These are phyloP conservation scores for Fusarium sp. DNA, from an alignment of 2,329 filamentous ascomycete species.

Conservation along the genomic window DNA sequence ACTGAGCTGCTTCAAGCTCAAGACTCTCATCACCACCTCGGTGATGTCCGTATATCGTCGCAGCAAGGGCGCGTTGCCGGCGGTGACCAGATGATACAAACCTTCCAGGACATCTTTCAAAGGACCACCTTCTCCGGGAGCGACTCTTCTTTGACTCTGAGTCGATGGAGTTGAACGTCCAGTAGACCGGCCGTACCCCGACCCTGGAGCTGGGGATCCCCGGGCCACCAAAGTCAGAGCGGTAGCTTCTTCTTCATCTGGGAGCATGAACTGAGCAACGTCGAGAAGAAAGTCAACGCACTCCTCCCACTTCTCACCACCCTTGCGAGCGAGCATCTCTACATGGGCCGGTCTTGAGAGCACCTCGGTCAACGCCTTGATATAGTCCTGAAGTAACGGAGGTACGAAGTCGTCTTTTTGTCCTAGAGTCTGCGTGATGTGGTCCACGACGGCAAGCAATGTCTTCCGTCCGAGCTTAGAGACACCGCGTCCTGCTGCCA, in stretches of 20 bases:
- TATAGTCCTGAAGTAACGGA: conserved; percentile 80
- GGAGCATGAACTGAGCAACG: conserved; percentile 64
- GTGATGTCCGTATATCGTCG: conserved; percentile 68
- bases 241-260: conserved; percentile 55
- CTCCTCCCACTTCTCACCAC: conserved; percentile 73
- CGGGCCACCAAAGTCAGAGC: conserved; percentile 50
- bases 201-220: conserved; percentile 60
- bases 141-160: conserved; percentile 46
- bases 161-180: conserved; percentile 46
- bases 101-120: conserved; percentile 66
- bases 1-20: conserved; percentile 69
- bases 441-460: conserved; percentile 81
- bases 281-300: conserved; percentile 79
- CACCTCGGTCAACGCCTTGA: conserved; percentile 78
- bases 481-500: conserved; percentile 77
- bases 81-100: conserved; percentile 71
- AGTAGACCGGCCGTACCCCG: conserved; percentile 44
- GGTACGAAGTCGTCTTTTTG: conserved; percentile 72
- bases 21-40: conserved; percentile 67
- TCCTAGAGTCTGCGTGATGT: conserved; percentile 80
- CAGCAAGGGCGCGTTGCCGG: conserved; percentile 75
- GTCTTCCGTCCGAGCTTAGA: conserved; percentile 80
- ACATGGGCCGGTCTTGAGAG: conserved; percentile 81
- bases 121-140: conserved; percentile 48
- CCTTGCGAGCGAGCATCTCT: conserved; percentile 76